Percentiles rank a stretch among this genome's conserved stretches.
Evolutionary conservation across 2,329 filamentous ascomycete genomes (phyloP).

Genomic region (Fusarium bulbicola): DNA sequence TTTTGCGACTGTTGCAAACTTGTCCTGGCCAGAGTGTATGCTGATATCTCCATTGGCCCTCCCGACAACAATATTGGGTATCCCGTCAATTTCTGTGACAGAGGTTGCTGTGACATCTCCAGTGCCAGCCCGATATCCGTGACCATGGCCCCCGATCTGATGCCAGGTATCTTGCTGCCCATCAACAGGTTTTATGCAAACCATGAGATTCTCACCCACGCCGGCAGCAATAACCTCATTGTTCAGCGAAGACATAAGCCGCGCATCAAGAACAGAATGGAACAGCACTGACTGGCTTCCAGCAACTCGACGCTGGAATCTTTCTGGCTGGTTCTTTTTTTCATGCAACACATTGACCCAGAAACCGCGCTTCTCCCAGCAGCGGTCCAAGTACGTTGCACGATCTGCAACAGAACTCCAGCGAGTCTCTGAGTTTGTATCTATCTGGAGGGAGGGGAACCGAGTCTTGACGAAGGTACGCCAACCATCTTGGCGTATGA

Average conservation of each 20-base stretch:
- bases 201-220: slow-evolving; percentile 61
- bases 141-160: slow-evolving; percentile 48
- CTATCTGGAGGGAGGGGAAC: slow-evolving; percentile 54
- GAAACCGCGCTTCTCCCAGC: slow-evolving; percentile 62
- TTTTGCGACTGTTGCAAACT: slow-evolving; percentile 41
- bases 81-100: slow-evolving; percentile 50
- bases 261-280: slow-evolving; percentile 59
- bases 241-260: slow-evolving; percentile 46
- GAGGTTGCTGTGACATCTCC: slow-evolving; percentile 61
- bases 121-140: slow-evolving; percentile 54
- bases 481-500: slow-evolving; percentile 58
- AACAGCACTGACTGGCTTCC: slow-evolving; percentile 51
- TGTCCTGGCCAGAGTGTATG: slow-evolving; percentile 52
- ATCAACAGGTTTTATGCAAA: slow-evolving; percentile 49
- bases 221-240: slow-evolving; percentile 61
- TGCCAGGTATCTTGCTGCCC: slow-evolving; percentile 48
- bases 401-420: slow-evolving; percentile 55
- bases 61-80: slow-evolving; percentile 54
- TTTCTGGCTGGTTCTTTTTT: slow-evolving; percentile 23
- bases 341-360: slow-evolving; percentile 44
- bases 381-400: slow-evolving; percentile 60
- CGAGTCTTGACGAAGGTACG: slow-evolving; percentile 56
- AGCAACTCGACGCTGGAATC: slow-evolving; percentile 22
- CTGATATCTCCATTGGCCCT: slow-evolving; percentile 60
- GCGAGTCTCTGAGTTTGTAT: slow-evolving; percentile 32